Evolutionary conservation across 2,329 filamentous ascomycete species (phyloP), one percentile per base, ranked within the genome.

Genomic region (Penicillium sp.): DNA sequence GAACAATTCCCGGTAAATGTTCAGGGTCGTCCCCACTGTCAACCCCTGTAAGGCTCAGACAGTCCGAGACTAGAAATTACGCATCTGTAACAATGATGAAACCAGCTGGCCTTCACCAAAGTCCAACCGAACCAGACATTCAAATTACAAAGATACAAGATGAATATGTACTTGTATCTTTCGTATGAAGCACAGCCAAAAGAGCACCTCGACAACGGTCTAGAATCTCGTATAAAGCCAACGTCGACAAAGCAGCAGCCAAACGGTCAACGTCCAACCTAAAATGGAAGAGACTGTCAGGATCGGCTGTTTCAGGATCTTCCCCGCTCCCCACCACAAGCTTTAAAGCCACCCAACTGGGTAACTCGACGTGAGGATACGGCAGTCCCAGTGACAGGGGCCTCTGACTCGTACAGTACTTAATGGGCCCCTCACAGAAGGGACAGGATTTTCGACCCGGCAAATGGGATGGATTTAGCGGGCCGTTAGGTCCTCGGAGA

Each of bases 1-100:
- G 14, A 4, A 14, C 29, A 31, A 31, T 31, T 13, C 5, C 29
- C 29, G 29, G 11, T 31, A 31, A n/a, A 34, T 3, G 16, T 34
- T n/a, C 33, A n/a, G n/a, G n/a, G 33, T n/a, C 33, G 33, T n/a
- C n/a, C n/a, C n/a, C n/a, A n/a, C n/a, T n/a, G n/a, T n/a, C n/a
- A 33, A 46, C 39, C 47, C 47, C 24, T 28, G 48, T 34, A 44
- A 51, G 47, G 51, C 36, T 50, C 54, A 58, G 54, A 48, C 42
- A 34, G 40, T 51, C 46, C 40, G 29, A 45, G 43, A 33, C 47
- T 14, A 51, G 26, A 39, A 40, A 13, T n/a, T 8, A 23, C n/a
- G 37, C n/a, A 11, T 23, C 37, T 24, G 37, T n/a, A 24, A 24
- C 21, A 14, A 21, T 19, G 6, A 23, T 24, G 37, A 40, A 40